phyloP scores from a whole-genome alignment of 208 protist species.

The Acanthamoeba polyphaga region DNA sequence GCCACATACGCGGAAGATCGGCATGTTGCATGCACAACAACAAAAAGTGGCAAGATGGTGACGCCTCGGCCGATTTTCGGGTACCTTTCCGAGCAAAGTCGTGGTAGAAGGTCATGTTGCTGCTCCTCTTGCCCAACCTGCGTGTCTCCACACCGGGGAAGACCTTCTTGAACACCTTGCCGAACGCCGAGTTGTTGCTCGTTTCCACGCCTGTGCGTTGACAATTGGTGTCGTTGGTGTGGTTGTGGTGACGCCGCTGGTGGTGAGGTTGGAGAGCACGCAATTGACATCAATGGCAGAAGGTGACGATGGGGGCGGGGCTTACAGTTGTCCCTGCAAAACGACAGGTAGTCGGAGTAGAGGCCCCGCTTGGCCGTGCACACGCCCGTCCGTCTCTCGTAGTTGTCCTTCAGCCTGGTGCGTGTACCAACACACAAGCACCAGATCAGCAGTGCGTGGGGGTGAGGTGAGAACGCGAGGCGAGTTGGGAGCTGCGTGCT shows the following conservation, averaged over 20 bases:
- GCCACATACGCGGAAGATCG: neutral
- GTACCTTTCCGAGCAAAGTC: conserved; percentile 50
- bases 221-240: neutral
- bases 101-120: conserved; percentile 62
- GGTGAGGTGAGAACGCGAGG: neutral
- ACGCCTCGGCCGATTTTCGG: neutral
- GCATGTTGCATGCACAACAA: neutral
- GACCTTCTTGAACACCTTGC: conserved; percentile 66
- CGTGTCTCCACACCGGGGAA: conserved; percentile 29
- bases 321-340: conserved; percentile 6
- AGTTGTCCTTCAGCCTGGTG: conserved; percentile 57
- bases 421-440: neutral
- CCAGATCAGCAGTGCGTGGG: neutral
- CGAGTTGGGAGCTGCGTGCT: no score
- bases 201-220: neutral
- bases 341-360: neutral
- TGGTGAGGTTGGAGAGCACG: neutral
- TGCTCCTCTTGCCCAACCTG: conserved; percentile 45
- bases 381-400: neutral
- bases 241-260: neutral
- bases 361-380: conserved; percentile 37
- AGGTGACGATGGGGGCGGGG: neutral
- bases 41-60: no score
- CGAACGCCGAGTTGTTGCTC: conserved; percentile 46
- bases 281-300: neutral